Percentiles rank a stretch among this genome's conserved stretches.
Evolutionary conservation across 2,329 filamentous ascomycete genomes (phyloP).

Genomic region (Penicillium glabrum): DNA sequence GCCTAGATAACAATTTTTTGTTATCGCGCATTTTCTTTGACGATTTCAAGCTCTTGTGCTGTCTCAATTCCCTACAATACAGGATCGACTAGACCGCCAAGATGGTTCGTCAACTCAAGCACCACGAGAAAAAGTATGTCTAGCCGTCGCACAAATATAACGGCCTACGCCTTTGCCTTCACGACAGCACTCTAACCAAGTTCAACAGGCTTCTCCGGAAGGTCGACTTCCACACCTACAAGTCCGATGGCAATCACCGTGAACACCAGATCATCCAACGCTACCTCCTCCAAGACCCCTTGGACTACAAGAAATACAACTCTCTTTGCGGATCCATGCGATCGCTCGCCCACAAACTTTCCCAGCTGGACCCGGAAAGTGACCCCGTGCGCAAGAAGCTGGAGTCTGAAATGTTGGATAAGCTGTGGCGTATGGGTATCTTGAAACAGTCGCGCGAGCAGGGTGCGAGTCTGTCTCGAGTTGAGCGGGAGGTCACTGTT

Average conservation of each 20-base stretch:
- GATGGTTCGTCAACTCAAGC: slow-evolving; percentile 95
- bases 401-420: slow-evolving; percentile 83
- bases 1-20: slow-evolving; percentile 25
- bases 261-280: slow-evolving; percentile 76
- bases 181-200: slow-evolving; percentile 2
- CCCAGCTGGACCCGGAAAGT: slow-evolving; percentile 73
- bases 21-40: slow-evolving; percentile 21
- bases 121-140: slow-evolving; percentile 81
- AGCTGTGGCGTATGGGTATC: slow-evolving; percentile 90
- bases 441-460: slow-evolving; percentile 73
- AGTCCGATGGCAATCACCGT: slow-evolving; percentile 82
- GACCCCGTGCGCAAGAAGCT: slow-evolving; percentile 78
- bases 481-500: slow-evolving; percentile 87
- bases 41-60: not conserved
- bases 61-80: not conserved
- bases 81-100: slow-evolving; percentile 21
- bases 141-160: not conserved
- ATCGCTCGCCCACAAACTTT: slow-evolving; percentile 84
- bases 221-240: slow-evolving; percentile 94
- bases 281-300: slow-evolving; percentile 87
- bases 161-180: not conserved
- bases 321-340: slow-evolving; percentile 75
- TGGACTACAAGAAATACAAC: slow-evolving; percentile 74
- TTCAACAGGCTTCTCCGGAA: slow-evolving; percentile 67
- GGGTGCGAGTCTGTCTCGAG: slow-evolving; percentile 65